Conservation (phyloP, 2,329 filamentous ascomycete genomes). For the Rhinocladiella similis region DNA sequence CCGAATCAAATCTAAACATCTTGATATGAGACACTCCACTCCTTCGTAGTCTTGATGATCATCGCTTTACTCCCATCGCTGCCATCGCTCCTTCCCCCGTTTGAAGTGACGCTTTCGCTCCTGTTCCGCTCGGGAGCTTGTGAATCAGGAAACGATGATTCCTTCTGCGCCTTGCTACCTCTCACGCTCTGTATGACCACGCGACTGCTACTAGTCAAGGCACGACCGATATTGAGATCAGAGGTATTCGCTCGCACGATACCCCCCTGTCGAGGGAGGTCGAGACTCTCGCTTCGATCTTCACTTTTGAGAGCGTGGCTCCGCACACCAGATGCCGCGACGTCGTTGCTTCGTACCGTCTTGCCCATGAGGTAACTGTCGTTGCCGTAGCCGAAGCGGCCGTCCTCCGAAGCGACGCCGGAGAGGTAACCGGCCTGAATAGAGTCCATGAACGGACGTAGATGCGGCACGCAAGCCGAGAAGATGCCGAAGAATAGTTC, state of each 20-base stretch:
- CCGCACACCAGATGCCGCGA: constrained; percentile 2
- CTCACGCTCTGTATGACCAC: constrained; percentile 10
- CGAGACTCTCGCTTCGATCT: constrained; percentile 8
- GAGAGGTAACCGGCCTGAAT: constrained; percentile 21
- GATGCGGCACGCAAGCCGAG: constrained; percentile 15
- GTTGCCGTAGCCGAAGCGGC: constrained; percentile 19
- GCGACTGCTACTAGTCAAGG: constrained; percentile 5
- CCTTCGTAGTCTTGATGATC: constrained; percentile 22
- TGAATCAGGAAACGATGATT: not conserved
- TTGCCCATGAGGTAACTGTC: constrained; percentile 23
- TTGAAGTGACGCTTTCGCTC: constrained; percentile 14
- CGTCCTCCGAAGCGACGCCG: constrained; percentile 14
- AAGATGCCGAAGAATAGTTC: constrained; percentile 18
- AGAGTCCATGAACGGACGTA: constrained; percentile 21
- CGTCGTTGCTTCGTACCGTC: constrained; percentile 14
- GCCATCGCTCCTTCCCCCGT: constrained; percentile 13
- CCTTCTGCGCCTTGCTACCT: constrained; percentile 2
- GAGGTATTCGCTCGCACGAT: not conserved
- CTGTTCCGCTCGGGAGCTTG: constrained; percentile 1
- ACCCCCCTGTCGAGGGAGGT: constrained; percentile 14
- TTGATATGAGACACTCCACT: constrained; percentile 18
- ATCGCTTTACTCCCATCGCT: constrained; percentile 20
- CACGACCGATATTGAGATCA: constrained; percentile 10
- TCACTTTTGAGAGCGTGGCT: constrained; percentile 16
- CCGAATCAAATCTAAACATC: constrained; percentile 3